Evolutionary conservation across 1,139 yeast genomes (phyloP), one percentile per base, ranked within the genome.

Genomic region (Hemisphaericaspora lyxosophila): DNA sequence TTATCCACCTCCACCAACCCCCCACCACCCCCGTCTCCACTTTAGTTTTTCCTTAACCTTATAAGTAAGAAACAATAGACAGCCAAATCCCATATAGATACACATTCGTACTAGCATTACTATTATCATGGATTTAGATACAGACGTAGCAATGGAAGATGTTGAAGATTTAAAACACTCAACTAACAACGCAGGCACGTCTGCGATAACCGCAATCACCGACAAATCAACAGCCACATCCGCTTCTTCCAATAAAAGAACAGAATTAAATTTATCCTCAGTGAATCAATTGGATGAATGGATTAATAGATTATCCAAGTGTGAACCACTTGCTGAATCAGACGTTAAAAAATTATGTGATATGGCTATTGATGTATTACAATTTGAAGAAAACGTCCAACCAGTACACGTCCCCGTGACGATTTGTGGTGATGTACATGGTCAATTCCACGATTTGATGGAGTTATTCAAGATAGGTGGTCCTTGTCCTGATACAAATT

Each of bases 341-440:
- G 90, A 87, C 42, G 95, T 94, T 33, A 81, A 82, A 54, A 77
- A 78, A 53, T 73, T 92, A 46, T 92, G 98, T 59, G 75, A 78
- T 42, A 84, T 85, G 75, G 96, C 96, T n/a, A 86, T 88, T 53
- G 97, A 92, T 48, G 82, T 92, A 30, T 71, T 92, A 50, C 90
- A 89, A 58, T 82, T 79, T 50, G 98, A 94, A 67, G 85, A 90
- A 47, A 92, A 94, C 59, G 96, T 92, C 34, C 96, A 90, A 57
- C 89, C 90, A 5, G 96, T 92, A 30, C 87, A 84, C 51, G 94
- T 96, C 1, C 98, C 98, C 3, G 76, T 87, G 33, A 89, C 97
- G 1, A 97, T 92, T 11, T 92, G 97, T 70, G 98, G 98, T 49
- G 98, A 92, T 64, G 95, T 92, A 49, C 98, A 92, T 63, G 98